Conservation (phyloP, 768 basidiomycete genomes). For the Suillus subluteus region DNA sequence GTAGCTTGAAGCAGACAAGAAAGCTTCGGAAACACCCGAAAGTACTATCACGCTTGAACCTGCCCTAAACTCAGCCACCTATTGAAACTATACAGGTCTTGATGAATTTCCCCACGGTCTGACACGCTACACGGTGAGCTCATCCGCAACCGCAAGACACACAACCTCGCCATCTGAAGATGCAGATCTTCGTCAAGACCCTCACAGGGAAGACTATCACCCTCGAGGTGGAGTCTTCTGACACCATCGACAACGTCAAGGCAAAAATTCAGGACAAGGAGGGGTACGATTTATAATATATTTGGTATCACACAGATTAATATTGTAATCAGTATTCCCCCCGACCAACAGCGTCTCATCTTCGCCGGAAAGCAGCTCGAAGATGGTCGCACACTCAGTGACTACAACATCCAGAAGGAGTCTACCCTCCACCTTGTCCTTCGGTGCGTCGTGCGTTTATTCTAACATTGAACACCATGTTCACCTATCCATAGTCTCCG, state of each 20-base stretch:
- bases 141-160: slow-evolving; percentile 6
- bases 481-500: slow-evolving; percentile 64
- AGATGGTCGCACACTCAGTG: slow-evolving; percentile 93
- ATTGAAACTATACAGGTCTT: slow-evolving; percentile 35
- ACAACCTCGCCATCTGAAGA: slow-evolving; percentile 28
- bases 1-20: neutral
- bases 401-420: slow-evolving; percentile 99
- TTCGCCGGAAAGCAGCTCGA: slow-evolving; percentile 99
- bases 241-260: slow-evolving; percentile 97
- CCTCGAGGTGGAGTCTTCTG: slow-evolving; percentile 96
- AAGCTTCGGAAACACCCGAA: slow-evolving; percentile 12
- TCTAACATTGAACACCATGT: neutral
- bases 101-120: slow-evolving; percentile 22
- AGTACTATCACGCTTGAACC: slow-evolving; percentile 13
- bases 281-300: slow-evolving; percentile 52
- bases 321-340: slow-evolving; percentile 71
- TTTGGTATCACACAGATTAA: slow-evolving; percentile 46
- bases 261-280: slow-evolving; percentile 82
- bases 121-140: slow-evolving; percentile 15
- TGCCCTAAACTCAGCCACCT: slow-evolving; percentile 36
- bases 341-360: slow-evolving; percentile 94
- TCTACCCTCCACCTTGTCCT: slow-evolving; percentile 97
- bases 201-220: slow-evolving; percentile 98
- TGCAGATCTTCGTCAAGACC: slow-evolving; percentile 86
- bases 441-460: slow-evolving; percentile 55